These are phyloP conservation scores for Verbascum thapsus DNA, from an alignment of 257 asterid genomes.

Conservation along the genomic window DNA sequence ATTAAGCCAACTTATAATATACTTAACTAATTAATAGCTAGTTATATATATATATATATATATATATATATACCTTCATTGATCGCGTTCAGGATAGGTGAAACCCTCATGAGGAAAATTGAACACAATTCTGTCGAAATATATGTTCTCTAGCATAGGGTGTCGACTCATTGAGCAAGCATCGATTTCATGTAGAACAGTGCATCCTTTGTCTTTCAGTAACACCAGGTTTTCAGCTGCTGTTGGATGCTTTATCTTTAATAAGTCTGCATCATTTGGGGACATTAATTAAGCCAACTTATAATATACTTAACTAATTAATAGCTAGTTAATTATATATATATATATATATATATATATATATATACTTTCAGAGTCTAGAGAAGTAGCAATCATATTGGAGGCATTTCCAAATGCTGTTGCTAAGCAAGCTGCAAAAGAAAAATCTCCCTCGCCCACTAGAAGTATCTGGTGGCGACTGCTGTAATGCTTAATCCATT, in stretches of 20 bases:
- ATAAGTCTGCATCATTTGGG: not conserved
- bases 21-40: no score
- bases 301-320: no score
- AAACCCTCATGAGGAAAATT: conserved; percentile 49
- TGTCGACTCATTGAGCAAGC: conserved; percentile 29
- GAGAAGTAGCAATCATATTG: conserved; percentile 44
- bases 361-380: conserved; percentile 30
- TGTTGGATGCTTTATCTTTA: conserved; percentile 25
- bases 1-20: no score
- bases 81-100: not conserved
- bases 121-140: conserved; percentile 42
- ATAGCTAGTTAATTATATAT: no score
- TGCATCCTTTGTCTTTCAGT: conserved; percentile 36
- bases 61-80: no score
- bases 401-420: conserved; percentile 32
- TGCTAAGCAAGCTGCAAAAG: conserved; percentile 44
- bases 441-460: conserved; percentile 64
- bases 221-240: conserved; percentile 23
- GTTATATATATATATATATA: no score
- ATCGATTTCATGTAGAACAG: conserved; percentile 33
- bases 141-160: not conserved
- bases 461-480: conserved; percentile 38
- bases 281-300: no score
- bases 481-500: conserved; percentile 41
- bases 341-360: not conserved